A percentile compares a stretch with the other conserved stretches of the same genome.
phyloP scores from a whole-genome alignment of 805 yeast genomes.

The Lipomyces yamadae region DNA sequence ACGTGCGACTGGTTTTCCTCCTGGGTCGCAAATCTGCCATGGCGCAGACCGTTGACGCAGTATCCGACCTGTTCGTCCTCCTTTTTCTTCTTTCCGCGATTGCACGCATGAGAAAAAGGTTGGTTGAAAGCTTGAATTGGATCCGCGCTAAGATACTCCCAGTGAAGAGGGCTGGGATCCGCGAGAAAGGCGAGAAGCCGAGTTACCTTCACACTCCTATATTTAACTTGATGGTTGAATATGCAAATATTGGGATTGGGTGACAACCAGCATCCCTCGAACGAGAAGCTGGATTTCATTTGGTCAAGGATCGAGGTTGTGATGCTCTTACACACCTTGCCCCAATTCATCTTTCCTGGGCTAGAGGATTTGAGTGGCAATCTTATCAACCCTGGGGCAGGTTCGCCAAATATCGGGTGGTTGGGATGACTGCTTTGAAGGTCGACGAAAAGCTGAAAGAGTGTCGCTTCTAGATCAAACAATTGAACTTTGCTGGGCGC shows the following conservation, averaged over 20 bases:
- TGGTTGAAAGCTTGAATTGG: neutral
- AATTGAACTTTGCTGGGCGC: too few species aligned
- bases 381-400: neutral
- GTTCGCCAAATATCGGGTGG: neutral
- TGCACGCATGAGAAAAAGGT: neutral
- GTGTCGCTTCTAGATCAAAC: neutral
- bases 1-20: neutral
- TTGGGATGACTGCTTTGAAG: neutral
- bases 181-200: too few species aligned
- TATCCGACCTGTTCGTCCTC: neutral
- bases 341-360: too few species aligned
- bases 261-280: too few species aligned
- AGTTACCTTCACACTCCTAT: too few species aligned
- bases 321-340: too few species aligned
- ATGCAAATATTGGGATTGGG: too few species aligned
- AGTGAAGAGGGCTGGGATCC: too few species aligned
- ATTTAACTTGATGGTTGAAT: too few species aligned
- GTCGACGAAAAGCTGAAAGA: neutral
- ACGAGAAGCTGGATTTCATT: too few species aligned
- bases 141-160: conserved; percentile 38
- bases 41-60: neutral
- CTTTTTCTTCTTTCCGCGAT: neutral
- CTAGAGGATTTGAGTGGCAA: too few species aligned
- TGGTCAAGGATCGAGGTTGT: too few species aligned
- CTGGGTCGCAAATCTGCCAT: neutral